Evolutionary conservation across 129 eudicot species (phyloP).

Genomic region (Ambrosia trifida): DNA sequence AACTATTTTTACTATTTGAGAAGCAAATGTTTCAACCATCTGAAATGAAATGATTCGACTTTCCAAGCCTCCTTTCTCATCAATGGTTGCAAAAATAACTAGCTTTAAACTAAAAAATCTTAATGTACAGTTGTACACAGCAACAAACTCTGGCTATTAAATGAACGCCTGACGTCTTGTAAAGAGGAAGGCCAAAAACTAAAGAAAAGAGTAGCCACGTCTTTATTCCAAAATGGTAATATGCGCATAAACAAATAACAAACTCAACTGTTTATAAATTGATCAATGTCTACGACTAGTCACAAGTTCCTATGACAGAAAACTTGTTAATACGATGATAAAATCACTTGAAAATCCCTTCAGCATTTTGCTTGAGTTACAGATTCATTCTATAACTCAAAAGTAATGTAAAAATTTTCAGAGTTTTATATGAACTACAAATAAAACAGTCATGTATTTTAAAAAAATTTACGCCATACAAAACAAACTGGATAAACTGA

Average conservation of each 20-base stretch:
- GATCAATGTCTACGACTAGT: conserved; percentile 10
- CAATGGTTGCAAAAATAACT: too few species aligned
- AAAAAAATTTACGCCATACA: not conserved
- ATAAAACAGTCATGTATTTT: not conserved
- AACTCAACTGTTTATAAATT: conserved; percentile 8
- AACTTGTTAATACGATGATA: not conserved
- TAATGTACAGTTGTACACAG: too few species aligned
- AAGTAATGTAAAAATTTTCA: not conserved
- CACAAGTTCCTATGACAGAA: conserved; percentile 15
- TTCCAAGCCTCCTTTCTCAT: too few species aligned
- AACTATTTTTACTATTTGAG: too few species aligned
- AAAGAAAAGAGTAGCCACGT: not conserved
- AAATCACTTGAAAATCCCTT: conserved; percentile 6
- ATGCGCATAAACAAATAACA: conserved; percentile 14
- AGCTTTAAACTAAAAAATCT: too few species aligned
- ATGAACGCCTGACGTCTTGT: conserved; percentile 6
- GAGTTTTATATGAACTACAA: not conserved
- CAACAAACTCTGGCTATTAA: not conserved
- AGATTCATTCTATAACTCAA: not conserved
- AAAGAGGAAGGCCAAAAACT: conserved; percentile 2
- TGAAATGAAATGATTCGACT: too few species aligned
- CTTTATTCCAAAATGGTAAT: not conserved
- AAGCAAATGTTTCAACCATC: too few species aligned
- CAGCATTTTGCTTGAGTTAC: not conserved
- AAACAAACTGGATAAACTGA: not conserved